A percentile compares a stretch with the other conserved stretches of the same genome.
phyloP scores from a whole-genome alignment of 2,329 filamentous ascomycete species.

The Daldinia sp. region DNA sequence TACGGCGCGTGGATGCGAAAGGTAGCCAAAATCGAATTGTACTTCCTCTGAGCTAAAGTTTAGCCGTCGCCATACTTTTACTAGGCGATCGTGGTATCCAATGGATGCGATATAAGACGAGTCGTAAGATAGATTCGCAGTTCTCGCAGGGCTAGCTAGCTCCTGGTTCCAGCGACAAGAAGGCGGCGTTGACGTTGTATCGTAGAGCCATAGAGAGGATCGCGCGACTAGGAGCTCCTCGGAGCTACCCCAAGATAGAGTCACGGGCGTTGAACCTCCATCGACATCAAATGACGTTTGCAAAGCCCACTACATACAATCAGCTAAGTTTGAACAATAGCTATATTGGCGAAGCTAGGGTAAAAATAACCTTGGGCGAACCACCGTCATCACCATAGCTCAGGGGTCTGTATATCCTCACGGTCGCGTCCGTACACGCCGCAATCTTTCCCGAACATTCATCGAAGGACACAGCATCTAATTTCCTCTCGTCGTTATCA shows the following conservation, averaged over 20 bases:
- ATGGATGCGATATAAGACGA: constrained; percentile 86
- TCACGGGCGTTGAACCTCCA: constrained; percentile 56
- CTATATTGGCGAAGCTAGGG: constrained; percentile 3
- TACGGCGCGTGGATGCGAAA: constrained; percentile 83
- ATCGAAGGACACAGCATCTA: constrained; percentile 83
- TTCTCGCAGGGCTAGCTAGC: constrained; percentile 76
- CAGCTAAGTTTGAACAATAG: constrained; percentile 18
- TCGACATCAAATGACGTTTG: constrained; percentile 67
- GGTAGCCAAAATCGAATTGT: constrained; percentile 88
- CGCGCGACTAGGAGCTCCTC: constrained; percentile 87
- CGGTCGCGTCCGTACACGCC: constrained; percentile 69
- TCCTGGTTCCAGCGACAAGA: constrained; percentile 75
- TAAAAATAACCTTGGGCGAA: constrained; percentile 71
- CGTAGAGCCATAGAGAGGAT: constrained; percentile 73
- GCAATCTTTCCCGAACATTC: constrained; percentile 86
- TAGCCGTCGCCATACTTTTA: constrained; percentile 92
- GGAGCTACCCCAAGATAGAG: constrained; percentile 84
- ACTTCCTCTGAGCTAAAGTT: constrained; percentile 85
- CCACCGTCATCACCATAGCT: constrained; percentile 67
- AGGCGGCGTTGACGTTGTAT: constrained; percentile 56
- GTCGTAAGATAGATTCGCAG: constrained; percentile 84
- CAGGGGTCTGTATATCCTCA: constrained; percentile 82
- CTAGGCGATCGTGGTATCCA: constrained; percentile 78
- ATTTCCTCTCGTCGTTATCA: constrained; percentile 72
- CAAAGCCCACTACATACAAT: constrained; percentile 63